phyloP scores from a whole-genome alignment of 352 stramenopile species.

The Phytophthora litchii region DNA sequence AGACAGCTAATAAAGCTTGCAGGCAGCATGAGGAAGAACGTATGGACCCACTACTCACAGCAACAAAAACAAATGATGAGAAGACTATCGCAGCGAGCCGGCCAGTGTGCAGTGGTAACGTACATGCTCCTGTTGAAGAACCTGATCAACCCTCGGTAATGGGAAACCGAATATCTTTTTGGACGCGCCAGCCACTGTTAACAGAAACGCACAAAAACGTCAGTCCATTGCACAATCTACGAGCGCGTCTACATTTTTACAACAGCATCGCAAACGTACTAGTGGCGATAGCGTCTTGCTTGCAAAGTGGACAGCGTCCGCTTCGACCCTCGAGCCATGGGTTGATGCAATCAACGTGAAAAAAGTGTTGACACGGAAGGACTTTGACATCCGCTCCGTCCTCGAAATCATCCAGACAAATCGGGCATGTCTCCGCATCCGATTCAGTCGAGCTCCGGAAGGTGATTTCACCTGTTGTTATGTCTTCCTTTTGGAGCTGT shows the following conservation, averaged over 20 bases:
- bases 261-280: constrained; percentile 36
- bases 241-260: no score
- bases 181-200: constrained; percentile 46
- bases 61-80: constrained; percentile 22
- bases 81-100: neutral
- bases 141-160: constrained; percentile 63
- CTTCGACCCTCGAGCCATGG: constrained; percentile 84
- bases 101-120: neutral
- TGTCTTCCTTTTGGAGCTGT: constrained; percentile 8
- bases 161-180: constrained; percentile 74
- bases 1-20: constrained; percentile 83
- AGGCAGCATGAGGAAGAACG: constrained; percentile 82
- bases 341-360: constrained; percentile 87
- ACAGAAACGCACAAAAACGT: constrained; percentile 3
- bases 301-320: constrained; percentile 83
- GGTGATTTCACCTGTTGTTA: constrained; percentile 8
- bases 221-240: no score
- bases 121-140: constrained; percentile 82
- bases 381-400: constrained; percentile 69
- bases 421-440: constrained; percentile 62
- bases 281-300: constrained; percentile 75
- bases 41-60: constrained; percentile 70
- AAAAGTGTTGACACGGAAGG: constrained; percentile 87
- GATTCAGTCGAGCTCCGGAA: constrained; percentile 30
- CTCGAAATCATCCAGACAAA: constrained; percentile 81